Base-by-base conservation (phyloP, 805 yeast species). In the Metschnikowia peoriensis region DNA sequence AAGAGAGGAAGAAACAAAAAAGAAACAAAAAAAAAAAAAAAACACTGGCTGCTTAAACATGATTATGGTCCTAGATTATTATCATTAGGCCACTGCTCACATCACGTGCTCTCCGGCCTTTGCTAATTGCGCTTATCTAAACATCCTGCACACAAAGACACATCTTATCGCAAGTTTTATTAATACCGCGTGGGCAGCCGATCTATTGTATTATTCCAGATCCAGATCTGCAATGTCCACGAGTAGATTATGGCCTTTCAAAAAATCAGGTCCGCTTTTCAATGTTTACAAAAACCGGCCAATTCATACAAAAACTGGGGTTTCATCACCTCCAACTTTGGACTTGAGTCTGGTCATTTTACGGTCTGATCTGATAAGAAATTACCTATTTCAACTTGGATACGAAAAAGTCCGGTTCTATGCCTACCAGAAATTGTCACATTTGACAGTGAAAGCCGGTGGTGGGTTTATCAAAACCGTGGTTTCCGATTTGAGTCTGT, bases 361-460 rank as follows among this genome's bases (percentile, higher is more conserved):
- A 28, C 51, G 53, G 12, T 55, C 59, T 39, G 61, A 71, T 6
- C 70, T 71, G 73, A 51, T 67, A 41, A 60, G 68, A 46, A 64
- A 65, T 44, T 76, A 72, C 53, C 58, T 72, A n/a, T 66, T 64
- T 50, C 59, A 61, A 43, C 52, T 71, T 12, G 78, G 78, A 6
- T 62, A 64, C 38, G 76, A 73, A 47, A 61, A 67, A 32, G 56
- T 73, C 40, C 58, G 70, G 38, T 61, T 73, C 10, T 65, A 64
- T 43, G 59, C 69, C 4, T 73, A 73, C 59, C 66, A 66, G 51
- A 67, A 65, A 53, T 63, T 73, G 38, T 61, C 66, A 38, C 61
- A 65, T 28, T 54, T 64, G 16, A 49, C 70, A 10, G 58, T 62
- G 9, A 55, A 61, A 28, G 67, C 64, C 6, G 71, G 74, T 6